Conservation (phyloP, 805 yeast species). For the Lachancea kluyveri region DNA sequence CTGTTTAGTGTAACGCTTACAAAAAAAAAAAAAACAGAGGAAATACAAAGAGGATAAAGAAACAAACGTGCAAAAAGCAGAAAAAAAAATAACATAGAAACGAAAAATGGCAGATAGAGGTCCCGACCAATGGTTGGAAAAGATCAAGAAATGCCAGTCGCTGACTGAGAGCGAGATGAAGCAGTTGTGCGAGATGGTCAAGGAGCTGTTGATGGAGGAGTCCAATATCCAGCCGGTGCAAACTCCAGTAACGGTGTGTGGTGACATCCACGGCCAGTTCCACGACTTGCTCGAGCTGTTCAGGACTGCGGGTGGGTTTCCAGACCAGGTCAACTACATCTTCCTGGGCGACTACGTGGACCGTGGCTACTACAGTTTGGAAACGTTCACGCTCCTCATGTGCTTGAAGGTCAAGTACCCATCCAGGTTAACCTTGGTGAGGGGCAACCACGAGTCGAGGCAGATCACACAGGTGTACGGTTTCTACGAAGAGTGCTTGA, state of each 20-base stretch:
- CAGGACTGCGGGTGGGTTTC: slow-evolving; percentile 88
- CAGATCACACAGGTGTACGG: slow-evolving; percentile 99
- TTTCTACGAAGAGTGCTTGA: slow-evolving; percentile 90
- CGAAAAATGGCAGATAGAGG: slow-evolving; percentile 76
- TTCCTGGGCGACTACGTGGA: slow-evolving; percentile 96
- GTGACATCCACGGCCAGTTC: slow-evolving; percentile 97
- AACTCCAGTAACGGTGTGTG: slow-evolving; percentile 92
- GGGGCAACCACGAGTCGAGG: slow-evolving; percentile 97
- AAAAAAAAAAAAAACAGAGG: too few species aligned
- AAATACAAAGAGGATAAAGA: too few species aligned
- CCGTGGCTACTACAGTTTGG: slow-evolving; percentile 93
- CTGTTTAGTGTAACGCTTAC: too few species aligned
- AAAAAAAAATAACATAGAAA: too few species aligned
- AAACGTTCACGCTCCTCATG: slow-evolving; percentile 91
- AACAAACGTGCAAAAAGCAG: too few species aligned
- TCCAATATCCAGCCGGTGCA: slow-evolving; percentile 91
- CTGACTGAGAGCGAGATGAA: slow-evolving; percentile 92
- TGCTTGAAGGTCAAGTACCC: slow-evolving; percentile 88
- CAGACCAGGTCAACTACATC: slow-evolving; percentile 72
- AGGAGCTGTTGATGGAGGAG: slow-evolving; percentile 92
- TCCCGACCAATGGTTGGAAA: slow-evolving; percentile 96
- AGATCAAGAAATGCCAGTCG: slow-evolving; percentile 82
- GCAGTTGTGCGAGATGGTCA: slow-evolving; percentile 89
- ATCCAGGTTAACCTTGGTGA: slow-evolving; percentile 74
- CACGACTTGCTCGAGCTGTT: slow-evolving; percentile 90